Evolutionary conservation across 768 basidiomycete species (phyloP).

Genomic region (Auriscalpium vulgare): DNA sequence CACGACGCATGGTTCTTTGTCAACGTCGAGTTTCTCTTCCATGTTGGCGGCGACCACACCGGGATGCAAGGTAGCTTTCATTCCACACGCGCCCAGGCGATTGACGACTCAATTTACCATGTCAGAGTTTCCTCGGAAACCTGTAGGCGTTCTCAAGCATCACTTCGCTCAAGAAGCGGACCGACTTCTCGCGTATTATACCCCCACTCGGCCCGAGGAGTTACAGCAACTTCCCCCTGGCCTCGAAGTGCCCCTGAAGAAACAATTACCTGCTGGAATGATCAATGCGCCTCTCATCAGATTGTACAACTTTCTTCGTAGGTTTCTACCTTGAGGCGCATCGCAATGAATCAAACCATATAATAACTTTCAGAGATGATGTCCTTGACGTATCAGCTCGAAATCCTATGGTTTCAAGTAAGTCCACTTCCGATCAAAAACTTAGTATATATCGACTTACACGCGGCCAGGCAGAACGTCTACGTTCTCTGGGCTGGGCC

Average conservation of each 20-base stretch:
- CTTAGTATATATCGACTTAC: neutral
- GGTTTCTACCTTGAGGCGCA: slow-evolving; percentile 20
- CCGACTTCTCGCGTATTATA: slow-evolving; percentile 53
- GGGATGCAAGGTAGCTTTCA: slow-evolving; percentile 47
- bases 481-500: slow-evolving; percentile 83
- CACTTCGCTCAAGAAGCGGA: slow-evolving; percentile 72
- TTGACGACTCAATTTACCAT: neutral
- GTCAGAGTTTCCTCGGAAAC: slow-evolving; percentile 67
- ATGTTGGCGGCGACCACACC: slow-evolving; percentile 64
- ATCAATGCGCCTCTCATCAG: slow-evolving; percentile 81
- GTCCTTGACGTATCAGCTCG: slow-evolving; percentile 87
- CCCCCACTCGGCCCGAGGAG: slow-evolving; percentile 32
- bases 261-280: slow-evolving; percentile 48
- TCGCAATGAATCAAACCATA: too few species aligned
- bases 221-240: slow-evolving; percentile 20
- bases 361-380: slow-evolving; percentile 58
- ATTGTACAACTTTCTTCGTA: slow-evolving; percentile 84
- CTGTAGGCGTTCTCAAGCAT: slow-evolving; percentile 51
- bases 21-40: slow-evolving; percentile 65
- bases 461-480: slow-evolving; percentile 48
- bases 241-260: slow-evolving; percentile 34
- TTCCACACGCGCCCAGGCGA: too few species aligned
- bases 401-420: slow-evolving; percentile 76
- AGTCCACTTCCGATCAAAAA: neutral
- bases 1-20: slow-evolving; percentile 85